These are phyloP conservation scores for Phallus indusiatus DNA, from an alignment of 768 basidiomycete species.

Conservation along the genomic window DNA sequence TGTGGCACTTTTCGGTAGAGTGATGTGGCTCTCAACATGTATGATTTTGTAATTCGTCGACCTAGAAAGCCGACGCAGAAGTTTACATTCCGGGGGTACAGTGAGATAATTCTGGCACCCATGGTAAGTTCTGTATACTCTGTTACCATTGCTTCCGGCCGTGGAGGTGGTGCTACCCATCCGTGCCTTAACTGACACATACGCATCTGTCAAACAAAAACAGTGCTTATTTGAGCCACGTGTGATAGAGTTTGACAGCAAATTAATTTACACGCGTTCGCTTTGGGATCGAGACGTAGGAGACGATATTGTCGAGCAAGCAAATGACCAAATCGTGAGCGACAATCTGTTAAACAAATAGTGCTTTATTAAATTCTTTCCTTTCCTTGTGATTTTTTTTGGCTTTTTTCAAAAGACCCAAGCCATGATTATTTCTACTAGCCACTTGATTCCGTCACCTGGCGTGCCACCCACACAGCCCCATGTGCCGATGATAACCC, in stretches of 20 bases:
- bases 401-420: slow-evolving; percentile 75
- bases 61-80: slow-evolving; percentile 74
- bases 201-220: neutral
- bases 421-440: slow-evolving; percentile 87
- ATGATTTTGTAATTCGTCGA: slow-evolving; percentile 79
- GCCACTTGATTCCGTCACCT: slow-evolving; percentile 51
- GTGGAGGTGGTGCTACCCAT: neutral
- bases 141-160: neutral
- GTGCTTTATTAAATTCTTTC: slow-evolving; percentile 37
- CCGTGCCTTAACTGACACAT: neutral
- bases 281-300: slow-evolving; percentile 52
- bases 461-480: slow-evolving; percentile 11
- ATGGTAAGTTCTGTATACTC: slow-evolving; percentile 48
- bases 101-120: slow-evolving; percentile 90
- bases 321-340: slow-evolving; percentile 34
- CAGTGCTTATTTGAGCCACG: slow-evolving; percentile 92
- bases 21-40: slow-evolving; percentile 82
- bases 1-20: slow-evolving; percentile 39
- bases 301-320: slow-evolving; percentile 55
- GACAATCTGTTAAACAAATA: slow-evolving; percentile 2
- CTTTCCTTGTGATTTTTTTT: neutral
- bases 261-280: slow-evolving; percentile 41
- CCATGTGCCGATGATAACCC: slow-evolving; percentile 19
- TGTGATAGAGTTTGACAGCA: slow-evolving; percentile 81
- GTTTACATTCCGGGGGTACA: slow-evolving; percentile 84